Percentiles rank a stretch among this genome's conserved stretches.
These are phyloP conservation scores for Rossbeevera mucosa DNA, from an alignment of 768 basidiomycete species.

Conservation along the genomic window DNA sequence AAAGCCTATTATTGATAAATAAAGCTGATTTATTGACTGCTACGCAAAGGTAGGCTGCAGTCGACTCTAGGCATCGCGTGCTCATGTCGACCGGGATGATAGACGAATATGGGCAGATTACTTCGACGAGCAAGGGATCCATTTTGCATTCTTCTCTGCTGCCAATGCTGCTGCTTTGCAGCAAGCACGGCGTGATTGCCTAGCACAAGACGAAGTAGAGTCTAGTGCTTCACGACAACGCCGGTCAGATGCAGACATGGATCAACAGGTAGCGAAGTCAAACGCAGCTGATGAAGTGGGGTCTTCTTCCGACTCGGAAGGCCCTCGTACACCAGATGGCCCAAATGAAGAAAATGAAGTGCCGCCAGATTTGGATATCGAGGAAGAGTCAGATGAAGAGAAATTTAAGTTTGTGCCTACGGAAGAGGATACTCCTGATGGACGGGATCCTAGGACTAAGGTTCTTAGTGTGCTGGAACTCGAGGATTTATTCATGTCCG, in stretches of 20 bases:
- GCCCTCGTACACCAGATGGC: slow-evolving; percentile 24
- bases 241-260: neutral
- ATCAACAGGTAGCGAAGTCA: neutral
- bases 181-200: slow-evolving; percentile 45
- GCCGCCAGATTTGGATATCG: slow-evolving; percentile 24
- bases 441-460: slow-evolving; percentile 60
- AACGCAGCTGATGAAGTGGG: slow-evolving; percentile 11
- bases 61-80: neutral
- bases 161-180: slow-evolving; percentile 83
- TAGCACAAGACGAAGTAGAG: slow-evolving; percentile 38
- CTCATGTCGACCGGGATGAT: slow-evolving; percentile 28
- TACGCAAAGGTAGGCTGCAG: slow-evolving; percentile 66
- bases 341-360: slow-evolving; percentile 29
- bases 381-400: slow-evolving; percentile 33
- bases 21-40: slow-evolving; percentile 90
- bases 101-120: slow-evolving; percentile 90
- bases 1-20: slow-evolving; percentile 83
- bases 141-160: slow-evolving; percentile 92
- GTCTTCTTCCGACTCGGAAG: slow-evolving; percentile 32
- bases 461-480: slow-evolving; percentile 85
- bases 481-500: slow-evolving; percentile 71
- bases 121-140: slow-evolving; percentile 69
- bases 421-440: slow-evolving; percentile 50
- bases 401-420: slow-evolving; percentile 47
- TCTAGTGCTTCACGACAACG: slow-evolving; percentile 6